Evolutionary conservation across 108 stramenopile species (phyloP), one percentile per base, ranked within the genome.

Genomic region (Nitzschia sp.): DNA sequence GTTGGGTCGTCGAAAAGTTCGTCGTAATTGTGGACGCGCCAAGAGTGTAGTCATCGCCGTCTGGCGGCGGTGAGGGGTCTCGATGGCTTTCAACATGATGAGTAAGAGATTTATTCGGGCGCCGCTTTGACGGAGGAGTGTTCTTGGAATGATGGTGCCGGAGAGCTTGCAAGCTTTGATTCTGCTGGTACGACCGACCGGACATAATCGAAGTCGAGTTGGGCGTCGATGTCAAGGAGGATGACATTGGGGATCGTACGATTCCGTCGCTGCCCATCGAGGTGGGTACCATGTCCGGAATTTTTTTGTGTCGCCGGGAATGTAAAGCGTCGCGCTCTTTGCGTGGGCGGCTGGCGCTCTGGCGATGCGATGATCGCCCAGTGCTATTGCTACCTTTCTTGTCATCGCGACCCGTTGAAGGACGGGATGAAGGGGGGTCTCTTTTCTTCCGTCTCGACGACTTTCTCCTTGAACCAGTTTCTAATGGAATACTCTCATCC

Each of bases 1-100:
- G 67, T 42, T 68, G 67, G 8, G 67, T 57, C 18, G 56, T 68
- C 13, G 67, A 56, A 27, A 68, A 68, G 46, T 68, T 68, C 18
- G 67, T 68, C 1, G 54, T 68, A n/a, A 68, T 68, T 21, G 67
- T 68, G 4, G 67, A 68, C n/a, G 67, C 67, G 18, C 67, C 67
- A 1, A 68, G 28, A 5, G 67, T 68, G 55, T 68, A 23, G 28
- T 57, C 67, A 25, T 68, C 67, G 21, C n/a, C 67, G 24, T 68
- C 27, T 30, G 13, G n/a, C 13, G 54, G 26, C 15, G 49, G 29
- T 29, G 64, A 49, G 9, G 6, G 38, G 15, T 42, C 67, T 28
- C 49, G 8, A 31, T 34, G 35, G 60, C 61, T 38, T 62, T 24
- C 61, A n/a, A 62, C 61, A 45, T 62, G 61, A 23, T 32, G 38